A percentile compares a stretch with the other conserved stretches of the same genome.
Evolutionary conservation across 108 stramenopile species (phyloP).

Genomic region (Cyclotella kingstonii): DNA sequence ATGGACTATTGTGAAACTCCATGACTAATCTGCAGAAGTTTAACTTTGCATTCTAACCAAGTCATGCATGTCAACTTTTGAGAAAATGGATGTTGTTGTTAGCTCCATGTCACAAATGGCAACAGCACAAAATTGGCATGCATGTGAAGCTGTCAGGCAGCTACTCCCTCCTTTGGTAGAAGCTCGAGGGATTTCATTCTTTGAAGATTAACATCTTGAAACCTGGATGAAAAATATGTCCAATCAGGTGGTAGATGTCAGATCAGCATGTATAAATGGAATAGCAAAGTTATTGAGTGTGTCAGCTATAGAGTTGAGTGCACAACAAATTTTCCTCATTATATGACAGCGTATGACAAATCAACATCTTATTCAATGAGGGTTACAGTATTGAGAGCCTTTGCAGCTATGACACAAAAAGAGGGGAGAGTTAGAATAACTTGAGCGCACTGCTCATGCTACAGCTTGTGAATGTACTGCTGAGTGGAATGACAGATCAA

Average conservation of each 20-base stretch:
- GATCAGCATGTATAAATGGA: constrained; percentile 69
- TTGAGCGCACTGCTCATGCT: constrained; percentile 57
- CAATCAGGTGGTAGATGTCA: constrained; percentile 80
- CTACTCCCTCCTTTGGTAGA: constrained; percentile 83
- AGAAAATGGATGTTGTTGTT: constrained; percentile 80
- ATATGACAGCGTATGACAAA: constrained; percentile 68
- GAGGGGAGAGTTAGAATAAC: constrained; percentile 25
- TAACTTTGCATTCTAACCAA: constrained; percentile 85
- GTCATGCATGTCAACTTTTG: constrained; percentile 73
- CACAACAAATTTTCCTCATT: constrained; percentile 68
- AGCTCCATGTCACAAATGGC: constrained; percentile 74
- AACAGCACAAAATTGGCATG: constrained; percentile 84
- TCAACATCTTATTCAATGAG: constrained; percentile 71
- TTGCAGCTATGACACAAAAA: constrained; percentile 53
- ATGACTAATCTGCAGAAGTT: constrained; percentile 90
- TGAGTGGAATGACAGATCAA: constrained; percentile 67
- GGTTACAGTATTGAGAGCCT: constrained; percentile 75
- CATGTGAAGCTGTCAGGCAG: constrained; percentile 73
- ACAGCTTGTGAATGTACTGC: constrained; percentile 47
- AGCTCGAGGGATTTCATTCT: constrained; percentile 76
- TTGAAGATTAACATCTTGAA: constrained; percentile 72
- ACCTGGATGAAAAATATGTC: constrained; percentile 77
- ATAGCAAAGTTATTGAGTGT: constrained; percentile 70
- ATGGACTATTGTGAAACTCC: constrained; percentile 80
- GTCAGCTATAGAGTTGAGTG: constrained; percentile 77